Evolutionary conservation across 495 filamentous ascomycete species (phyloP).

Genomic region (Penicillium coprophilum): DNA sequence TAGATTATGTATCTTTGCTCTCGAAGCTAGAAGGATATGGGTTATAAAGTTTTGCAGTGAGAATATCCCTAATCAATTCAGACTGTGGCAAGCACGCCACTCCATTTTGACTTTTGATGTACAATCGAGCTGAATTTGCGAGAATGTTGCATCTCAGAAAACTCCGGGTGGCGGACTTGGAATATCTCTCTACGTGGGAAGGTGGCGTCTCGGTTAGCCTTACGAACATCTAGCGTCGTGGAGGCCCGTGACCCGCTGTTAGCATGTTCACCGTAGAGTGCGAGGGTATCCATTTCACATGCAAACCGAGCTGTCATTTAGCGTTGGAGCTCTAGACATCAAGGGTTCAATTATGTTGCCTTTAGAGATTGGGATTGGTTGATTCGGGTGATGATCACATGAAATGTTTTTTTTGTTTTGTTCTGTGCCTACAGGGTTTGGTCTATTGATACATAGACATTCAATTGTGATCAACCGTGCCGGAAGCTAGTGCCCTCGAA

Average conservation of each 20-base stretch:
- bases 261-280: no score
- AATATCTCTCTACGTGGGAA: not conserved
- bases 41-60: not conserved
- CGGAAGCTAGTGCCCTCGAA: not conserved
- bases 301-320: not conserved
- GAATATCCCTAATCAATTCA: slow-evolving; percentile 11
- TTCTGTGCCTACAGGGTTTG: not conserved
- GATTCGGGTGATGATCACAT: not conserved
- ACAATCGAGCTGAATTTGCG: not conserved
- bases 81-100: slow-evolving; percentile 19
- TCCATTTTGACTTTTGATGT: not conserved
- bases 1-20: not conserved
- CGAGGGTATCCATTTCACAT: slow-evolving; percentile 4
- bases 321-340: not conserved
- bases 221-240: not conserved
- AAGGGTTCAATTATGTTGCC: slow-evolving; percentile 2
- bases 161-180: not conserved
- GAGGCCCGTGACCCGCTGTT: slow-evolving; percentile 2
- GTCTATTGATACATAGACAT: not conserved
- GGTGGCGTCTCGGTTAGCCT: not conserved
- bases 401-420: not conserved
- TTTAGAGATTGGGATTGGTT: not conserved
- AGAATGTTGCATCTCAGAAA: not conserved
- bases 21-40: not conserved
- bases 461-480: not conserved